Conservation (phyloP, 192 early-diverging fungal genomes). For the Mortierella claussenii region DNA sequence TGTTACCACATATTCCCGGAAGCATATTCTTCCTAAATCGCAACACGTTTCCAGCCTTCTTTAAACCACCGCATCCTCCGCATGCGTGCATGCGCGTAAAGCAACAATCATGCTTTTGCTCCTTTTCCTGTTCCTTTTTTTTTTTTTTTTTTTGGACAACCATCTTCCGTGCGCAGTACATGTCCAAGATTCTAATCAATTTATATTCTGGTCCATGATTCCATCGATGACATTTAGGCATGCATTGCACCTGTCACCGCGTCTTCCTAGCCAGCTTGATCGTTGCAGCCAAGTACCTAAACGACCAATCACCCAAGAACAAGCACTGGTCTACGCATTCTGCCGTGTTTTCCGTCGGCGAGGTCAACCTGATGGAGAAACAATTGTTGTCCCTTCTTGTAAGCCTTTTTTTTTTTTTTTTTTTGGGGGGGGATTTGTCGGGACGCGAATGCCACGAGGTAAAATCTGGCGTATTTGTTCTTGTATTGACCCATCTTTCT, state of each 20-base stretch:
- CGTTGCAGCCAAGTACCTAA: slow-evolving; percentile 78
- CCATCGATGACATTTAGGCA: slow-evolving; percentile 57
- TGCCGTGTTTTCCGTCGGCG: slow-evolving; percentile 73
- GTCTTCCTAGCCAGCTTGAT: slow-evolving; percentile 82
- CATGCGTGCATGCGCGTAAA: neutral
- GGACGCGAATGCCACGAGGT: neutral
- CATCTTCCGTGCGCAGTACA: neutral
- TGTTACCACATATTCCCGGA: slow-evolving; percentile 1
- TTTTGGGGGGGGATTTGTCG: neutral
- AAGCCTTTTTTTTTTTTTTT: slow-evolving; percentile 3
- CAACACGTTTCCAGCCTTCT: neutral
- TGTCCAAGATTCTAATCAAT: neutral
- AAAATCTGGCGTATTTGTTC: neutral
- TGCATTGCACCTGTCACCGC: slow-evolving; percentile 83
- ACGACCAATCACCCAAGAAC: slow-evolving; percentile 84
- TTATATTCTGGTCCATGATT: neutral
- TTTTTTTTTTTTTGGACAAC: neutral
- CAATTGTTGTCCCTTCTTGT: slow-evolving; percentile 76
- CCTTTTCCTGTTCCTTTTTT: neutral
- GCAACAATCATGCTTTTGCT: neutral
- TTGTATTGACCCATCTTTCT: neutral
- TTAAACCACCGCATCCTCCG: neutral
- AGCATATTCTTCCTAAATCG: neutral
- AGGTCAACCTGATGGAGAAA: slow-evolving; percentile 86
- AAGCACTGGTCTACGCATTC: slow-evolving; percentile 85